These are phyloP conservation scores for Fusarium avenaceum DNA, from an alignment of 2,329 filamentous ascomycete species.

Conservation along the genomic window DNA sequence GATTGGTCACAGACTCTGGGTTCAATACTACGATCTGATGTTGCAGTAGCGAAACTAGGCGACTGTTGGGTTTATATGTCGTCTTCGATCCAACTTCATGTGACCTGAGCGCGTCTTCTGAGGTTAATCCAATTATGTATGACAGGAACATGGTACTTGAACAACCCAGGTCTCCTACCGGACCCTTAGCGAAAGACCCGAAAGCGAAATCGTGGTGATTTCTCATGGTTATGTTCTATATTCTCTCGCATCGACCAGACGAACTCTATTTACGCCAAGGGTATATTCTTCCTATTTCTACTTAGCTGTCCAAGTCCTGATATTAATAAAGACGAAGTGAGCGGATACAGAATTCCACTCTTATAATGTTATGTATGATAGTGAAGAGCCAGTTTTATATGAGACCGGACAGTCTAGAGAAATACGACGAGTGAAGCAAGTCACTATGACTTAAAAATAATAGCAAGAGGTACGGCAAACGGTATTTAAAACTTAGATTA, in stretches of 20 bases:
- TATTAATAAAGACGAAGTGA: background rate
- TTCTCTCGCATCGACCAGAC: background rate
- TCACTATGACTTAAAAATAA: background rate
- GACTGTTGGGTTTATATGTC: too few relatives aligned
- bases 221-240: conserved; percentile 3
- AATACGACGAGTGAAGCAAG: fast-evolving
- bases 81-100: too few relatives aligned
- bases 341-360: background rate
- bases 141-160: too few relatives aligned
- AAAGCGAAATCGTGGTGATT: conserved; percentile 6
- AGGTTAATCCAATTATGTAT: too few relatives aligned
- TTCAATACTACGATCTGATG: too few relatives aligned
- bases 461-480: background rate
- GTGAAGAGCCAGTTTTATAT: fast-evolving
- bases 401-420: background rate
- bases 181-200: background rate
- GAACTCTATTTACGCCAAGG: background rate
- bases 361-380: fast-evolving
- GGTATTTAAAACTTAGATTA: background rate
- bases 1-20: too few relatives aligned
- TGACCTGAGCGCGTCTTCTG: too few relatives aligned
- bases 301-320: fast-evolving
- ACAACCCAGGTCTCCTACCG: too few relatives aligned
- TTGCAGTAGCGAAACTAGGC: too few relatives aligned
- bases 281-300: background rate